Conservation (phyloP, 805 yeast species). For the Kazachstania africana region DNA sequence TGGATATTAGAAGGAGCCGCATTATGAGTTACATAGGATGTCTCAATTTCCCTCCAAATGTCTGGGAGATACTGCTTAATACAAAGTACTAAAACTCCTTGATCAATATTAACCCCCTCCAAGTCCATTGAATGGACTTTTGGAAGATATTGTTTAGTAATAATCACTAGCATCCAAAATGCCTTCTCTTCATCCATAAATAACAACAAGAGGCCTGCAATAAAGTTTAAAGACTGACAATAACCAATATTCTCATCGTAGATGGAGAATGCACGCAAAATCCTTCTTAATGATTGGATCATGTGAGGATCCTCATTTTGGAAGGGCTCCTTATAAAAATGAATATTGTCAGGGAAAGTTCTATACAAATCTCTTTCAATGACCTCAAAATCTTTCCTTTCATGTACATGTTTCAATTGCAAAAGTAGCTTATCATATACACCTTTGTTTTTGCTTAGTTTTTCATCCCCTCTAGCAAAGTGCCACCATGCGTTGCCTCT, state of each 20-base stretch:
- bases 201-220: slow-evolving; percentile 74
- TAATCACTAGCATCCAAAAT: slow-evolving; percentile 91
- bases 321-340: slow-evolving; percentile 44
- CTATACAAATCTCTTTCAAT: slow-evolving; percentile 89
- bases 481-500: slow-evolving; percentile 94
- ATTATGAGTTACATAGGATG: slow-evolving; percentile 6
- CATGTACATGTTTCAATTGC: not conserved
- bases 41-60: slow-evolving; percentile 51
- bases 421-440: slow-evolving; percentile 57
- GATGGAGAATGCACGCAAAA: slow-evolving; percentile 70
- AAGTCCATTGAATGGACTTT: slow-evolving; percentile 81
- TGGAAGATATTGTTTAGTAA: slow-evolving; percentile 74
- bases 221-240: slow-evolving; percentile 88
- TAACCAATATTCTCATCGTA: slow-evolving; percentile 87
- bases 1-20: slow-evolving; percentile 1
- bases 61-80: slow-evolving; percentile 72
- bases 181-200: slow-evolving; percentile 85
- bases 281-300: slow-evolving; percentile 64
- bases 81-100: slow-evolving; percentile 84
- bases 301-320: slow-evolving; percentile 44
- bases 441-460: slow-evolving; percentile 58
- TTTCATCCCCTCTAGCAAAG: slow-evolving; percentile 77
- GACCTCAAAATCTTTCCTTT: slow-evolving; percentile 63
- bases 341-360: slow-evolving; percentile 87
- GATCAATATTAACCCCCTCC: slow-evolving; percentile 92